These are phyloP conservation scores for Volutella citrinella DNA, from an alignment of 2,329 filamentous ascomycete species.

Conservation along the genomic window DNA sequence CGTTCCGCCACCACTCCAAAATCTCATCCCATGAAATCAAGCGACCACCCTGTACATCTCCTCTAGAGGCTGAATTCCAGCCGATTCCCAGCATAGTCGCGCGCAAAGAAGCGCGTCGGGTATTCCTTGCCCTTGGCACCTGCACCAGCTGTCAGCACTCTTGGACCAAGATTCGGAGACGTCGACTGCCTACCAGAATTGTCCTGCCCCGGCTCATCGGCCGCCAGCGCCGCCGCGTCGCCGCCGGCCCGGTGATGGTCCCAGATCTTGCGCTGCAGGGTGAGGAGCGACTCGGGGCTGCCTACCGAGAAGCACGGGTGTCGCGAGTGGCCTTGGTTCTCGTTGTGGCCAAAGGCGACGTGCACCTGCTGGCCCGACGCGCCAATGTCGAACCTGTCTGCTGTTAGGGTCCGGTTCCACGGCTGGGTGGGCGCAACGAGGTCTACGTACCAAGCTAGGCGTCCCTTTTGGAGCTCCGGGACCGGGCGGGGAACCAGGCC, in stretches of 20 bases:
- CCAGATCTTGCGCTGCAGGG: slow-evolving; percentile 7
- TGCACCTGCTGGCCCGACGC: slow-evolving; percentile 4
- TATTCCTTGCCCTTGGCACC: slow-evolving; percentile 6
- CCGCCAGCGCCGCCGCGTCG: slow-evolving; percentile 2
- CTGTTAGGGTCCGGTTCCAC: no score
- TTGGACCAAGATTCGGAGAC: background rate
- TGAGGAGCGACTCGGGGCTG: slow-evolving; percentile 1
- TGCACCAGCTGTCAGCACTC: background rate
- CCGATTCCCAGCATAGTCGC: slow-evolving; percentile 5
- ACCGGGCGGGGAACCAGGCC: slow-evolving; percentile 2
- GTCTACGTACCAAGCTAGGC: slow-evolving; percentile 3
- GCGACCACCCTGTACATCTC: no score
- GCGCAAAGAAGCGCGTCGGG: slow-evolving; percentile 5
- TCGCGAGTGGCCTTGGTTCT: background rate
- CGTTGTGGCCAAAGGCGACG: slow-evolving; percentile 5
- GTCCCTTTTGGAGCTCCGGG: slow-evolving; percentile 3
- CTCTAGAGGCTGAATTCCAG: no score
- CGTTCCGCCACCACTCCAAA: no score
- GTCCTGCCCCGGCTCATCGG: slow-evolving; percentile 3
- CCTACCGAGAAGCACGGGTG: slow-evolving; percentile 7
- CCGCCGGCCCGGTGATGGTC: slow-evolving; percentile 4
- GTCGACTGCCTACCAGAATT: slow-evolving; percentile 2
- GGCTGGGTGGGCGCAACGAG: no score
- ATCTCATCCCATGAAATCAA: no score
- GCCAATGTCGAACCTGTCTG: slow-evolving; percentile 5